These are phyloP conservation scores for Stemphylium beticola DNA, from an alignment of 2,329 filamentous ascomycete species.

Conservation along the genomic window DNA sequence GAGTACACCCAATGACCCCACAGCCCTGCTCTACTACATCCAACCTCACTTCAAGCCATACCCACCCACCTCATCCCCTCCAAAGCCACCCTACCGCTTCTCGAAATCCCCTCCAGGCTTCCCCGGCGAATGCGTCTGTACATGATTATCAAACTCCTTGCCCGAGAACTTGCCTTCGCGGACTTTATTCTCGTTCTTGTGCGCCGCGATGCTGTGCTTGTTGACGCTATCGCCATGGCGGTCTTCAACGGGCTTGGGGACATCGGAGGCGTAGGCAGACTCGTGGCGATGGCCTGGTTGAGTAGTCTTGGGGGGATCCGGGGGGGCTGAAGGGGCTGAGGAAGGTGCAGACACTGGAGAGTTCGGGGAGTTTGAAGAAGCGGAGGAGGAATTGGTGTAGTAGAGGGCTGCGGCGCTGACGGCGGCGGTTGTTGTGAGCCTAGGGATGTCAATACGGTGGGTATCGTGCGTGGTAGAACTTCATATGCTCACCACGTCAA, in stretches of 20 bases:
- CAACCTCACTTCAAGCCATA: background rate
- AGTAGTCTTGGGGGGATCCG: background rate
- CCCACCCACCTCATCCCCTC: background rate
- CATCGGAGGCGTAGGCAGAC: slow-evolving; percentile 22
- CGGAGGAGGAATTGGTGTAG: slow-evolving; percentile 16
- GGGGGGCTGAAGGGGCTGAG: background rate
- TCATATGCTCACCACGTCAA: slow-evolving; percentile 23
- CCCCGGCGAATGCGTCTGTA: slow-evolving; percentile 23
- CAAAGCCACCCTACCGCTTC: slow-evolving; percentile 15
- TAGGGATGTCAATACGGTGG: slow-evolving; percentile 8
- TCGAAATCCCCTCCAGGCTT: slow-evolving; percentile 34
- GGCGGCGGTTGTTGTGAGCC: slow-evolving; percentile 27
- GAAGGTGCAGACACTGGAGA: no score
- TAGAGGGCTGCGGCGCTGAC: slow-evolving; percentile 22
- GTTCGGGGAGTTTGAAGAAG: background rate
- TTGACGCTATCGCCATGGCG: slow-evolving; percentile 30
- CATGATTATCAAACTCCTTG: slow-evolving; percentile 37
- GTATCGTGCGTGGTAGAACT: slow-evolving; percentile 1
- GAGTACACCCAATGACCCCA: background rate
- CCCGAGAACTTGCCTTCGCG: slow-evolving; percentile 32
- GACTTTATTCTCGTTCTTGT: slow-evolving; percentile 33
- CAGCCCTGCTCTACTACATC: no score
- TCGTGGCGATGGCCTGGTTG: slow-evolving; percentile 13
- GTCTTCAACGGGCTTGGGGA: slow-evolving; percentile 35
- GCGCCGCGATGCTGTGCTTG: slow-evolving; percentile 34